Evolutionary conservation across 2,329 filamentous ascomycete genomes (phyloP), one percentile per base, ranked within the genome.

Genomic region (Fusarium torreyae): DNA sequence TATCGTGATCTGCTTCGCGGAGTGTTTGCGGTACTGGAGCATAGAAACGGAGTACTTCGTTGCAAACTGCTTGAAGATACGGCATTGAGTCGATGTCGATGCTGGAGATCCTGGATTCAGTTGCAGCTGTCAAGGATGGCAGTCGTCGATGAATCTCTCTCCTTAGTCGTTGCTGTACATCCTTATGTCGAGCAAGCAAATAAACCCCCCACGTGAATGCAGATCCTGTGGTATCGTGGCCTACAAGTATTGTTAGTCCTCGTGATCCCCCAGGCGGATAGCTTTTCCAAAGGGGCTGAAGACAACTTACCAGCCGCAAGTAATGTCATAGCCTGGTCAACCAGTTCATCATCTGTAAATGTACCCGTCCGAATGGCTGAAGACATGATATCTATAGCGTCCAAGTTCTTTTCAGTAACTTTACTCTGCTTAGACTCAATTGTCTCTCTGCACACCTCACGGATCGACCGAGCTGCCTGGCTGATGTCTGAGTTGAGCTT

Each of bases 291-390:
- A 13, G 10, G 5, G 28, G 11, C 10, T 31, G 13, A 11, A 42
- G 9, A 14, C 7, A 13, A 18, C 42, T 22, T 15, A 52, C 49
- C 49, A 22, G 49, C 49, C 0, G 91, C 91, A 6, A 97, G 87
- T 81, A 97, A 95, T 0, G 93, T 96, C 92, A 97, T 96, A 75
- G 95, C 87, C 79, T 97, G 94, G 77, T 96, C 91, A 34, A 93
- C 87, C 9, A 97, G 87, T 63, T 93, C 89, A 49, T 93, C 91
- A 68, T 96, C 92, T 9, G 82, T 86, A 79, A 97, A 96, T 8
- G 84, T 88, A 42, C 91, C 92, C 42, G 89, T 93, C 75, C 90
- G 87, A 45, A 97, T 83, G 13, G 93, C 93, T 0, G 95, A 91
- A 2, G 91, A 93, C 28, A 97, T 83, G 60, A 97, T 96, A 77